phyloP scores from a whole-genome alignment of 1,284 basidiomycete genomes.

The Cryptococcus wingfieldii region DNA sequence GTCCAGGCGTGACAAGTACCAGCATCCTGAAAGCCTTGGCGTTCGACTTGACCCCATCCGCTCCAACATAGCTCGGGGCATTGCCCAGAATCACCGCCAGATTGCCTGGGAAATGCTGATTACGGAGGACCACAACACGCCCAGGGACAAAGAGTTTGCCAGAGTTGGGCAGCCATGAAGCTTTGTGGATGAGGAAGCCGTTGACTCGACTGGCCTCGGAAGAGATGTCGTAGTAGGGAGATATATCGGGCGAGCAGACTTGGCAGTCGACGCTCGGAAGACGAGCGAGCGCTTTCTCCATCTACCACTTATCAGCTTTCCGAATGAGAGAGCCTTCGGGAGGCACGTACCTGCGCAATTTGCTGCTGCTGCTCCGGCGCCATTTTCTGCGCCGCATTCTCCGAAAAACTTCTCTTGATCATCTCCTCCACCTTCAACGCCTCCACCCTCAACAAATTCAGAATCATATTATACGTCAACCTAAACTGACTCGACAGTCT shows the following conservation, averaged over 20 bases:
- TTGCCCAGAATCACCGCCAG: constrained; percentile 72
- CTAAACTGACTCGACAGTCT: constrained; percentile 97
- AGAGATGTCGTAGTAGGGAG: constrained; percentile 72
- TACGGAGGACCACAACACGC: constrained; percentile 75
- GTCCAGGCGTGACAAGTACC: constrained; percentile 65
- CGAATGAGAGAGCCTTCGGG: background rate
- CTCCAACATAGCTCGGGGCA: constrained; percentile 53
- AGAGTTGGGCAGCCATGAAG: constrained; percentile 61
- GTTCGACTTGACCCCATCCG: constrained; percentile 50
- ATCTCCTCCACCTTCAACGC: constrained; percentile 97
- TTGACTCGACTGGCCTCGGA: constrained; percentile 65
- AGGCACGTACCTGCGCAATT: constrained; percentile 63
- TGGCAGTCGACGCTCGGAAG: constrained; percentile 68
- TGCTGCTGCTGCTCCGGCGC: constrained; percentile 89
- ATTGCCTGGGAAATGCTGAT: constrained; percentile 78
- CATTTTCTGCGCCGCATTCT: constrained; percentile 89
- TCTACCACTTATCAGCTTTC: constrained; percentile 50
- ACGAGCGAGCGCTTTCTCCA: constrained; percentile 65
- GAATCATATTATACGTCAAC: constrained; percentile 98
- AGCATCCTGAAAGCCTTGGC: constrained; percentile 61
- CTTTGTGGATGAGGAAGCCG: constrained; percentile 62
- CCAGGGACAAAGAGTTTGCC: constrained; percentile 67
- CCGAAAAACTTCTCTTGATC: constrained; percentile 99
- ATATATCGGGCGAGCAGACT: constrained; percentile 66
- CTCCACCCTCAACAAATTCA: constrained; percentile 94